These are phyloP conservation scores for Rubroshorea leprosula DNA, from an alignment of 345 rosid genomes.

Conservation along the genomic window DNA sequence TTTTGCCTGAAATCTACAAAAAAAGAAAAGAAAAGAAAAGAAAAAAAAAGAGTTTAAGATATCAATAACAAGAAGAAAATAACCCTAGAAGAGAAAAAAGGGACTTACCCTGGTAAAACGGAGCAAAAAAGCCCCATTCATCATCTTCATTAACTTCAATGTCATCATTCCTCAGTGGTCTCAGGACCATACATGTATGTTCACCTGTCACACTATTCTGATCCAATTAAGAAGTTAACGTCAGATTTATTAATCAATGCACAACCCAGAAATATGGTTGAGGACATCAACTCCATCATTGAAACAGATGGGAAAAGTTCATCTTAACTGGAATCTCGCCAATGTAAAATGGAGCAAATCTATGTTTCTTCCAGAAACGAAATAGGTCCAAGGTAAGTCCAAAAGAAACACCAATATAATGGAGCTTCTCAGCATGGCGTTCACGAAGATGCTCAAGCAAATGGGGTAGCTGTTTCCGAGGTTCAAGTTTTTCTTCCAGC, in stretches of 20 bases:
- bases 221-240: conserved; percentile 11
- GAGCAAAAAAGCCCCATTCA: conserved; percentile 85
- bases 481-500: conserved; percentile 80
- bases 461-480: conserved; percentile 80
- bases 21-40: conserved; percentile 9
- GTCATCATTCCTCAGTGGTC: conserved; percentile 65
- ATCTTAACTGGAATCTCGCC: conserved; percentile 83
- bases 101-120: conserved; percentile 72
- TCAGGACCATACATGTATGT: conserved; percentile 85
- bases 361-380: conserved; percentile 91
- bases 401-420: conserved; percentile 92
- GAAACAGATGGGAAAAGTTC: conserved; percentile 2
- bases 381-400: conserved; percentile 95
- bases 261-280: not conserved
- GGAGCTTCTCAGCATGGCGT: conserved; percentile 75
- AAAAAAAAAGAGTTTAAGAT: conserved; percentile 8
- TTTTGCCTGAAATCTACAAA: conserved; percentile 65
- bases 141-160: conserved; percentile 53
- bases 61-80: conserved; percentile 3
- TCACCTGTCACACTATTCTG: conserved; percentile 94
- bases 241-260: conserved; percentile 12
- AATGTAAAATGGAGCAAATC: conserved; percentile 85
- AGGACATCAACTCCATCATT: not conserved
- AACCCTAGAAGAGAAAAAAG: conserved; percentile 2
- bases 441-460: conserved; percentile 73